A percentile compares a stretch with the other conserved stretches of the same genome.
Evolutionary conservation across 2,329 filamentous ascomycete species (phyloP).

Genomic region (Ophiocordyceps camponoti-leonardi): DNA sequence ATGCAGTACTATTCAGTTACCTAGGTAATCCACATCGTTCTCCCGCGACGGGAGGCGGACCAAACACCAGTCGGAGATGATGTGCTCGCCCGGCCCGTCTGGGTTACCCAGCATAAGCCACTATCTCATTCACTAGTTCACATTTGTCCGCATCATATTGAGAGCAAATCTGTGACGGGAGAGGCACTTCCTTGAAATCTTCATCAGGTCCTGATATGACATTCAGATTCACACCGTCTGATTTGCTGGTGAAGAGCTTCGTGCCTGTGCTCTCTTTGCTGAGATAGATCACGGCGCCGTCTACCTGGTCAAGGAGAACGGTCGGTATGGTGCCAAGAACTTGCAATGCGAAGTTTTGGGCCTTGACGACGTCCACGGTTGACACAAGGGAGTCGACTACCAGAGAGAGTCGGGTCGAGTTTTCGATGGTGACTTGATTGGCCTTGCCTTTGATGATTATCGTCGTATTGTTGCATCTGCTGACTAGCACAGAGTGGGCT

Average conservation of each 20-base stretch:
- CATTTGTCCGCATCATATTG: constrained; percentile 53
- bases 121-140: constrained; percentile 78
- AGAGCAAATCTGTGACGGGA: constrained; percentile 81
- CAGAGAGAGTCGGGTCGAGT: constrained; percentile 67
- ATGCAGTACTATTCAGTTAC: too few species aligned
- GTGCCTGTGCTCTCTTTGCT: constrained; percentile 61
- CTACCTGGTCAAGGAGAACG: constrained; percentile 81
- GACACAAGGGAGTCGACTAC: constrained; percentile 82
- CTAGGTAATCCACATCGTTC: too few species aligned
- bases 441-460: constrained; percentile 84
- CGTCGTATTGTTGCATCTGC: constrained; percentile 78
- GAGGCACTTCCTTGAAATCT: constrained; percentile 72
- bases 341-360: constrained; percentile 84
- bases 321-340: constrained; percentile 76
- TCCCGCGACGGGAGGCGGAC: too few species aligned
- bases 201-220: constrained; percentile 53
- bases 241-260: constrained; percentile 83
- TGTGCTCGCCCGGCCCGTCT: not conserved
- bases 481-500: constrained; percentile 81
- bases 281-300: constrained; percentile 77
- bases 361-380: constrained; percentile 89
- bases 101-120: constrained; percentile 68
- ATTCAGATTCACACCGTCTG: constrained; percentile 71
- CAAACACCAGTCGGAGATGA: too few species aligned
- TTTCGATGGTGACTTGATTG: constrained; percentile 93